These are phyloP conservation scores for Epichloe scottii DNA, from an alignment of 2,329 filamentous ascomycete species.

Conservation along the genomic window DNA sequence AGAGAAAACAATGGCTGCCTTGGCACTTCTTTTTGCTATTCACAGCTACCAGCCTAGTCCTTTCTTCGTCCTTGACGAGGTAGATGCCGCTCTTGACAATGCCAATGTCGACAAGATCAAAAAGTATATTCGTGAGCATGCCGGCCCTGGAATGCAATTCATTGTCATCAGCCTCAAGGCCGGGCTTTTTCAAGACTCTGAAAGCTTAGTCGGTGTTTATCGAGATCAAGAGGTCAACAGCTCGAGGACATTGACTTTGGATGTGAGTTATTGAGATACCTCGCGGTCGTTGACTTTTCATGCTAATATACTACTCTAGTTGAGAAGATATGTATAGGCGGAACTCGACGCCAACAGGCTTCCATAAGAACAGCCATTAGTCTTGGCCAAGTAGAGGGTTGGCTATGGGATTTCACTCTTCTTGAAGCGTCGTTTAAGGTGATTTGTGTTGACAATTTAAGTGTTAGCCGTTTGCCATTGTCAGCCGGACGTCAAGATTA, in stretches of 20 bases:
- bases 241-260: conserved; percentile 79
- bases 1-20: conserved; percentile 96
- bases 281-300: neutral
- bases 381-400: neutral
- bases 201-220: conserved; percentile 91
- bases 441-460: no score
- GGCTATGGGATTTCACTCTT: no score
- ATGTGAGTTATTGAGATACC: conserved; percentile 53
- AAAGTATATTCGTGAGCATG: conserved; percentile 89
- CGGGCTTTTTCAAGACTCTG: conserved; percentile 88
- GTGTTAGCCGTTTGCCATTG: no score
- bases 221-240: conserved; percentile 89
- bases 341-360: neutral
- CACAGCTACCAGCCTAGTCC: conserved; percentile 92
- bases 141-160: conserved; percentile 95
- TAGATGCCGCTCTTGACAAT: conserved; percentile 95
- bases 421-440: no score
- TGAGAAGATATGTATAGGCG: conserved; percentile 22
- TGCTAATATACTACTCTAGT: conserved; percentile 11
- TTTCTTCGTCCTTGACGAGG: conserved; percentile 97
- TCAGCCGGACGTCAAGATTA: no score
- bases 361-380: neutral
- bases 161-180: conserved; percentile 96
- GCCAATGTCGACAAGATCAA: conserved; percentile 94
- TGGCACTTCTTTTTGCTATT: conserved; percentile 92